phyloP scores from a whole-genome alignment of 176 grass and related monocot species.

The Oryza officinalis region DNA sequence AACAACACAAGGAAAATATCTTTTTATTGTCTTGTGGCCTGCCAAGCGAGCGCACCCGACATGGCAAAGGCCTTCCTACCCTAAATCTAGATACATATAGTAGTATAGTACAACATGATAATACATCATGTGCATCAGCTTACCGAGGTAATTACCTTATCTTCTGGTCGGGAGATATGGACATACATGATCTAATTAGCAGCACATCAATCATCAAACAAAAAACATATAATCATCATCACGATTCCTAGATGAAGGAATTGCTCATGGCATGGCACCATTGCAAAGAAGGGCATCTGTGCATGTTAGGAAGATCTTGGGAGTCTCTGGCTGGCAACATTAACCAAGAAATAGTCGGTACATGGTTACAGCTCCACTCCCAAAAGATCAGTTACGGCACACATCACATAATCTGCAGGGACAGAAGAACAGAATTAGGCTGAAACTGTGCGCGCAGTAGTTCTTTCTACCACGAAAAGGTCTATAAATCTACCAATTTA shows the following conservation, averaged over 20 bases:
- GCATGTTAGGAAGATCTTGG: not conserved
- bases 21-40: conserved; percentile 15
- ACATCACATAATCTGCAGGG: not conserved
- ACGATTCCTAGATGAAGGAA: no score
- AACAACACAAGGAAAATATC: not conserved
- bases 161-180: not conserved
- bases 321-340: not conserved
- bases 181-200: not conserved
- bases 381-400: not conserved
- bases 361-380: not conserved
- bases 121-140: conserved; percentile 12
- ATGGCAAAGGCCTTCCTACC: conserved; percentile 30
- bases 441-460: not conserved
- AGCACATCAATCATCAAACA: not conserved
- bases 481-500: not conserved
- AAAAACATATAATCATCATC: not conserved
- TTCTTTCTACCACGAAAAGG: not conserved
- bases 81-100: conserved; percentile 1
- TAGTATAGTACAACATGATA: not conserved
- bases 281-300: no score
- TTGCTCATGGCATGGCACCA: no score
- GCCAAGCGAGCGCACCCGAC: conserved; percentile 40
- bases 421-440: not conserved
- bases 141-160: conserved; percentile 9
- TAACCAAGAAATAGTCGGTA: not conserved